Conservation (phyloP, 192 early-diverging fungal genomes). For the Pecoramyces ruminantium region DNA sequence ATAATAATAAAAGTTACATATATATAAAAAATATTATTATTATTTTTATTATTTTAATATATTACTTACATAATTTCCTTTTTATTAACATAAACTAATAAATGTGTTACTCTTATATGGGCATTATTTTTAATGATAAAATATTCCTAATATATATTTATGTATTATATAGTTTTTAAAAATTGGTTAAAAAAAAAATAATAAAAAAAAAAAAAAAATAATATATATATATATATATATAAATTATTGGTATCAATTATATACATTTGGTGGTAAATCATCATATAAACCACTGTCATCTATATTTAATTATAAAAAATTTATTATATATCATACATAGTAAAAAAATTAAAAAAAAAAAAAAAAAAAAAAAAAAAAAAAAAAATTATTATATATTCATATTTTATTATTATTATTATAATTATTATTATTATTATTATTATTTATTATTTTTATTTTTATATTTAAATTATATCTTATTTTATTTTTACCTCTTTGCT, state of each 20-base stretch:
- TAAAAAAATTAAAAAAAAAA: too few species aligned
- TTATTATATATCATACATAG: too few species aligned
- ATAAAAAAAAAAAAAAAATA: too few species aligned
- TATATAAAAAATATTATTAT: too few species aligned
- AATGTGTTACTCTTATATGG: not conserved
- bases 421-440: not conserved
- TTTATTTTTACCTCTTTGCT: not conserved
- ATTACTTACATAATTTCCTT: not conserved
- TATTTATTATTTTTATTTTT: not conserved
- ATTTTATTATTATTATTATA: not conserved
- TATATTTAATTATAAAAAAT: too few species aligned
- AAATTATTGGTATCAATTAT: too few species aligned
- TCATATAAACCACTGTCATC: not conserved
- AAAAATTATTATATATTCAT: too few species aligned
- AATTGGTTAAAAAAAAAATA: too few species aligned
- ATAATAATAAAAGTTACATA: too few species aligned
- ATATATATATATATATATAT: not conserved
- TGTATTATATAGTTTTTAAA: too few species aligned
- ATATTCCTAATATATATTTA: not conserved
- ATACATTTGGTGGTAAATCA: not conserved
- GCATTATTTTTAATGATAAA: not conserved
- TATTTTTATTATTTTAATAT: too few species aligned
- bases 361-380: not conserved
- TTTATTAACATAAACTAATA: not conserved
- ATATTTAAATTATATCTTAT: too few species aligned